These are phyloP conservation scores for Penicillium sp. DNA, from an alignment of 2,329 filamentous ascomycete species.

Conservation along the genomic window DNA sequence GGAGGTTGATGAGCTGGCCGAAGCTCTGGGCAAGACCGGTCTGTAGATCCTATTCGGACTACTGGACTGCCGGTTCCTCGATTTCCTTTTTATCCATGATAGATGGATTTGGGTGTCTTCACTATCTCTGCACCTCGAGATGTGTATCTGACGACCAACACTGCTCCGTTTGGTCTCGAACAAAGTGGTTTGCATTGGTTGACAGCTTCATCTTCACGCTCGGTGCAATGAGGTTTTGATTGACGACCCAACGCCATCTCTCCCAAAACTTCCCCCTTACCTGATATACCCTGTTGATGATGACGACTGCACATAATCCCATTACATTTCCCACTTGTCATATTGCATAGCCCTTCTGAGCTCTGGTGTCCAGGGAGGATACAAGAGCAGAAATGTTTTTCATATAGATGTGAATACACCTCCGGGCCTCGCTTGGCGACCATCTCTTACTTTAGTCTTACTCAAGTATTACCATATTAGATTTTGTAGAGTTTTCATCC, in stretches of 20 bases:
- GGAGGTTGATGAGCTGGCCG: slow-evolving; percentile 80
- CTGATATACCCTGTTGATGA: slow-evolving; percentile 35
- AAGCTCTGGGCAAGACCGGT: slow-evolving; percentile 73
- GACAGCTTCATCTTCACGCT: neutral
- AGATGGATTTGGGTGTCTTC: slow-evolving; percentile 14
- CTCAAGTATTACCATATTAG: neutral
- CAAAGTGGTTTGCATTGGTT: neutral
- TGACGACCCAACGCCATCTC: slow-evolving; percentile 28
- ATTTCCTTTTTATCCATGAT: slow-evolving; percentile 11
- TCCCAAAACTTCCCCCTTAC: slow-evolving; percentile 26
- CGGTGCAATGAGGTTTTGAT: slow-evolving; percentile 25
- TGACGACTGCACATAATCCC: slow-evolving; percentile 36
- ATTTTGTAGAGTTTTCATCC: neutral
- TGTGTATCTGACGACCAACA: neutral
- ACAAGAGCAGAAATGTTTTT: slow-evolving; percentile 21
- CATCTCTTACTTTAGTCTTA: slow-evolving; percentile 8
- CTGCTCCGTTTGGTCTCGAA: neutral
- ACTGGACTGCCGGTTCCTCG: slow-evolving; percentile 11
- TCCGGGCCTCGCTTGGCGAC: slow-evolving; percentile 11
- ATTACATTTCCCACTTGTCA: slow-evolving; percentile 25
- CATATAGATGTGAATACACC: slow-evolving; percentile 31
- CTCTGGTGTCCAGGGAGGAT: slow-evolving; percentile 23
- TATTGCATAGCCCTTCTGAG: slow-evolving; percentile 31
- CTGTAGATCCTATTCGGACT: slow-evolving; percentile 31
- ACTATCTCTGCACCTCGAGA: neutral